A percentile compares a stretch with the other conserved stretches of the same genome.
Conservation (phyloP, 78 protist genomes). For the Neovahlkampfia damariscottae region DNA sequence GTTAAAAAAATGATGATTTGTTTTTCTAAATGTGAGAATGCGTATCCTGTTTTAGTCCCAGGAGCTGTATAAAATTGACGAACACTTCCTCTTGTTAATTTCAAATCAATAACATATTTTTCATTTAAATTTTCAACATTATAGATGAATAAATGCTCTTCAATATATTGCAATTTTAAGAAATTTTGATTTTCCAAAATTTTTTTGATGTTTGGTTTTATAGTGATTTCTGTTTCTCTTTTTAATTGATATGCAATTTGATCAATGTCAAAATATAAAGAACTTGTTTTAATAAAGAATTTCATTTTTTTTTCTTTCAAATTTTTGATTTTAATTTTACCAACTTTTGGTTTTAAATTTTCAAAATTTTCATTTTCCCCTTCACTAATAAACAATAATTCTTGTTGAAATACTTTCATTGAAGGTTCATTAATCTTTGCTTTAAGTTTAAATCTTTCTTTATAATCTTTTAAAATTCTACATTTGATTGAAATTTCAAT, state of each 20-base stretch:
- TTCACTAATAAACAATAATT: neutral
- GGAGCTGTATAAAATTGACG: constrained; percentile 2
- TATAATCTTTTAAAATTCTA: neutral
- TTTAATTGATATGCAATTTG: neutral
- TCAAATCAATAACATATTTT: neutral
- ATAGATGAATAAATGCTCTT: neutral
- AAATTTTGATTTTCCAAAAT: neutral
- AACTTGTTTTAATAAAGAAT: too few species aligned
- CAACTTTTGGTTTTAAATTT: neutral
- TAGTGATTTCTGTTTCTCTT: neutral
- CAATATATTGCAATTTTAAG: neutral
- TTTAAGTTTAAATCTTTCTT: neutral
- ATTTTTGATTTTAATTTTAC: neutral
- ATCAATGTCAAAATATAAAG: neutral
- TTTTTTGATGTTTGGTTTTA: neutral
- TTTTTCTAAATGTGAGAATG: neutral
- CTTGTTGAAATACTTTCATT: neutral
- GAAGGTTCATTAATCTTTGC: neutral
- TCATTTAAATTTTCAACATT: neutral
- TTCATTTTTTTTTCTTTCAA: neutral
- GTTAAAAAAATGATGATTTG: neutral
- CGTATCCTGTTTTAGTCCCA: neutral
- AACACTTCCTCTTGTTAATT: neutral
- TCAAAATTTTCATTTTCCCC: neutral
- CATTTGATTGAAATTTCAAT: neutral